A percentile compares a stretch with the other conserved stretches of the same genome.
phyloP scores from a whole-genome alignment of 2,329 filamentous ascomycete genomes.

The Phaeosphaeria sp. region DNA sequence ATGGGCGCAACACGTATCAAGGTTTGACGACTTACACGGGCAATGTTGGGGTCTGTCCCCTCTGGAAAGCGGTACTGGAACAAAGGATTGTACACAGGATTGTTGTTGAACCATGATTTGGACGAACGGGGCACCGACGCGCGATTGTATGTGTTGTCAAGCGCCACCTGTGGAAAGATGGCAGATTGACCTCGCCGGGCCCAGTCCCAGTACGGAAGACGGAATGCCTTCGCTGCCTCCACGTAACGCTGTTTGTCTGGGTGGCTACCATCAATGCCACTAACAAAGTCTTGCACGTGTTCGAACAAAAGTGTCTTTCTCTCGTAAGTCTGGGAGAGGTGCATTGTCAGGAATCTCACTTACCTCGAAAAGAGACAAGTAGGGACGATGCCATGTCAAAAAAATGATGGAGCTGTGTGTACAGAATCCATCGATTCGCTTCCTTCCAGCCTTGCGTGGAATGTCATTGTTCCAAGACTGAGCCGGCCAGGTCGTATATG shows the following conservation, averaged over 20 bases:
- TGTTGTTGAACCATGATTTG: background rate
- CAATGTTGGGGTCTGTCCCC: background rate
- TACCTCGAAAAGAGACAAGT: background rate
- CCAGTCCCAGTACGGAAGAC: background rate
- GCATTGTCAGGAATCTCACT: background rate
- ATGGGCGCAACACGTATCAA: background rate
- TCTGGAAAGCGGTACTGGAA: background rate
- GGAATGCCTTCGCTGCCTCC: background rate
- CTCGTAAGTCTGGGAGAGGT: background rate
- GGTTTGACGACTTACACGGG: background rate
- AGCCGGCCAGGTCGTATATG: background rate
- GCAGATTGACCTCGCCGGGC: background rate
- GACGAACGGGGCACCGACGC: background rate
- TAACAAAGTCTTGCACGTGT: background rate
- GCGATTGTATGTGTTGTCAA: background rate
- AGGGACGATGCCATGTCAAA: background rate
- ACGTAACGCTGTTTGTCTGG: background rate
- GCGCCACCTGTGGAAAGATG: background rate
- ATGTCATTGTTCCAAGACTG: background rate
- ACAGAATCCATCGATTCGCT: background rate
- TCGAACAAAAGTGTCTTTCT: background rate
- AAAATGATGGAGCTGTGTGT: background rate
- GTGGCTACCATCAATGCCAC: background rate
- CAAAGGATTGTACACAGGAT: background rate
- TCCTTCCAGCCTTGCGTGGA: background rate